Evolutionary conservation across 148 eudicot species (phyloP), one percentile per base, ranked within the genome.

Genomic region (Diospyros kaki): DNA sequence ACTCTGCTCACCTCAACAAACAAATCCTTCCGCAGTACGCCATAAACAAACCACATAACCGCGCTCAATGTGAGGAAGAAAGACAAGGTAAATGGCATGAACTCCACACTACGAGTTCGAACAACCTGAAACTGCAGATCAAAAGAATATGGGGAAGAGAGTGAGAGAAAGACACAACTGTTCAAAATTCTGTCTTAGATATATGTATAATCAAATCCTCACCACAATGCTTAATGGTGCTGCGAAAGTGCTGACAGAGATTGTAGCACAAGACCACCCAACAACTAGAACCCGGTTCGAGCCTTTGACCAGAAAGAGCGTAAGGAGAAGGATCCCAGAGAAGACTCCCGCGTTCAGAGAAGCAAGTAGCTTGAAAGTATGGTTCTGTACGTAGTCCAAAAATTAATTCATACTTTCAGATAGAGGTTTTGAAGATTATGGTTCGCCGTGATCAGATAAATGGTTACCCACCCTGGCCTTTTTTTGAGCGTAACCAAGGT

Each of bases 81-180:
- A n/a, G 97, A 93, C 65, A 93, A 73, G 17, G 84, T 12, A 40
- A 90, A 85, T 18, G 97, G 90, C 93, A 93, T 86, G 86, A 82
- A 93, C 77, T 87, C 89, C 1, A 86, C 88, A 53, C 95, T 90
- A 39, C 76, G 78, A 0, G 91, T 88, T 66, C 87, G 83, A 2
- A 90, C 79, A 5, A 90, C 97, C 58, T 78, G 83, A 56, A 83
- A 76, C 95, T 93, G 86, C 17, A 52, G 69, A 3, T 11, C 3
- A 10, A 5, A 73, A 41, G 15, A 38, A 40, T 28, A 28, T 28
- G 10, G 2, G 44, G 53, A 46, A 68, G 9, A 41, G 15, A 48
- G 12, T 40, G 0, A 41, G 11, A 54, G 11, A 1, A 4, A 66
- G 17, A 43, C 12, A 41, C n/a, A 39, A 64, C 8, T 9, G 10